phyloP scores from a whole-genome alignment of 1,284 basidiomycete species.

The Ustilago sp. region DNA sequence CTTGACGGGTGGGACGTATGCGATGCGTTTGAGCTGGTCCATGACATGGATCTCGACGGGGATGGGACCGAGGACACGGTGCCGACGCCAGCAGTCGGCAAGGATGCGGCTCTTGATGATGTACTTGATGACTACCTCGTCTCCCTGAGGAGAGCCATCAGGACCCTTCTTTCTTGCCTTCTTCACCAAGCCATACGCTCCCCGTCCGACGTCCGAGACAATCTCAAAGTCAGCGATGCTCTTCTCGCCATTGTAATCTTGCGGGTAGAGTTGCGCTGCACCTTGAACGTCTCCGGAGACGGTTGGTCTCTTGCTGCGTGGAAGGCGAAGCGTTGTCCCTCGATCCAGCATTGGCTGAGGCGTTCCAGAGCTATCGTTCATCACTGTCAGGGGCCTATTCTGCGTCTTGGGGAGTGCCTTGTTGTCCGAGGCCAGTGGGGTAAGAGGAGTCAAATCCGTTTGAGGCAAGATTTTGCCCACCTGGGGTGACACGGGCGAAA shows the following conservation, averaged over 20 bases:
- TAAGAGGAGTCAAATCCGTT: slow-evolving; percentile 26
- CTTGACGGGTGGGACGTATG: slow-evolving; percentile 45
- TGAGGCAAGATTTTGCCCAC: slow-evolving; percentile 19
- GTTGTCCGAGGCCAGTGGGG: slow-evolving; percentile 32
- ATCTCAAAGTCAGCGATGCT: slow-evolving; percentile 64
- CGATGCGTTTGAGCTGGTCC: slow-evolving; percentile 83
- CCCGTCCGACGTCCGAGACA: slow-evolving; percentile 74
- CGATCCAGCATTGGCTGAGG: slow-evolving; percentile 29
- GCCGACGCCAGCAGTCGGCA: slow-evolving; percentile 97
- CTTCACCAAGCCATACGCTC: slow-evolving; percentile 97
- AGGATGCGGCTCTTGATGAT: slow-evolving; percentile 98
- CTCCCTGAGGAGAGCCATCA: slow-evolving; percentile 74
- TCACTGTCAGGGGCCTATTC: slow-evolving; percentile 1
- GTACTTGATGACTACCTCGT: slow-evolving; percentile 89
- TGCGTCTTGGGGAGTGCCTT: slow-evolving; percentile 13
- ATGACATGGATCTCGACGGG: slow-evolving; percentile 99
- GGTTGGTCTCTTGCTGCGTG: slow-evolving; percentile 48
- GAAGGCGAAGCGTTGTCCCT: slow-evolving; percentile 25
- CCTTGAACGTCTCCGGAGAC: slow-evolving; percentile 18
- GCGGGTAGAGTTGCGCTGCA: slow-evolving; percentile 14
- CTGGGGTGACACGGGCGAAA: slow-evolving; percentile 46
- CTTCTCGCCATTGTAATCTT: slow-evolving; percentile 29
- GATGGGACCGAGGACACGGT: slow-evolving; percentile 92
- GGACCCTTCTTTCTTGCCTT: slow-evolving; percentile 81
- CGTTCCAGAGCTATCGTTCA: slow-evolving; percentile 19